Evolutionary conservation across 768 basidiomycete species (phyloP).

Genomic region (Trametes gibbosa): DNA sequence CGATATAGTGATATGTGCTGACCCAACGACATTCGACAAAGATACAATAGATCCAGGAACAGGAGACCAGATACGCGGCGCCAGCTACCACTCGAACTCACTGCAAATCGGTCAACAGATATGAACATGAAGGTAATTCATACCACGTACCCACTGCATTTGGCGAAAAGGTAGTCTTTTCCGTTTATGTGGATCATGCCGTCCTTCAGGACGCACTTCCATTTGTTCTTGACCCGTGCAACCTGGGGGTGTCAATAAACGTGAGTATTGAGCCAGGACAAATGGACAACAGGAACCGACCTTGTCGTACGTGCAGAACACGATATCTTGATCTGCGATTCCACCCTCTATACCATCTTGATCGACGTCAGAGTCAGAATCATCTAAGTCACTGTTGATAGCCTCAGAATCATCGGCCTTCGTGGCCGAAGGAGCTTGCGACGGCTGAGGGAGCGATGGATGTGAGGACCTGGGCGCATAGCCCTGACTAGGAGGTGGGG

Average conservation of each 20-base stretch:
- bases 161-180: conserved; percentile 94
- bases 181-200: conserved; percentile 98
- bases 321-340: conserved; percentile 76
- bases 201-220: conserved; percentile 98
- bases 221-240: conserved; percentile 99
- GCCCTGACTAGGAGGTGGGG: conserved; percentile 56
- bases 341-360: conserved; percentile 79
- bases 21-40: conserved; percentile 1
- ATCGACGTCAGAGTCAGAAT: conserved; percentile 85
- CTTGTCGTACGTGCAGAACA: conserved; percentile 99
- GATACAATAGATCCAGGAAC: conserved; percentile 10
- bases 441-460: conserved; percentile 70
- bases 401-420: conserved; percentile 66
- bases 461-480: conserved; percentile 73
- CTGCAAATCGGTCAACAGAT: conserved; percentile 16
- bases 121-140: neutral
- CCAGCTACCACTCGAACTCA: conserved; percentile 36
- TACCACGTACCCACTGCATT: conserved; percentile 80
- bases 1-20: conserved; percentile 18
- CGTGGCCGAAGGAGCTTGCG: conserved; percentile 37
- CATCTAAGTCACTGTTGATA: conserved; percentile 96
- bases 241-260: conserved; percentile 50
- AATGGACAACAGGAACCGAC: conserved; percentile 38
- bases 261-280: neutral
- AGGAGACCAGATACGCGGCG: neutral